A percentile compares a stretch with the other conserved stretches of the same genome.
phyloP scores from a whole-genome alignment of 1,284 basidiomycete genomes.

The Ceratorhiza oryzae-sativae region DNA sequence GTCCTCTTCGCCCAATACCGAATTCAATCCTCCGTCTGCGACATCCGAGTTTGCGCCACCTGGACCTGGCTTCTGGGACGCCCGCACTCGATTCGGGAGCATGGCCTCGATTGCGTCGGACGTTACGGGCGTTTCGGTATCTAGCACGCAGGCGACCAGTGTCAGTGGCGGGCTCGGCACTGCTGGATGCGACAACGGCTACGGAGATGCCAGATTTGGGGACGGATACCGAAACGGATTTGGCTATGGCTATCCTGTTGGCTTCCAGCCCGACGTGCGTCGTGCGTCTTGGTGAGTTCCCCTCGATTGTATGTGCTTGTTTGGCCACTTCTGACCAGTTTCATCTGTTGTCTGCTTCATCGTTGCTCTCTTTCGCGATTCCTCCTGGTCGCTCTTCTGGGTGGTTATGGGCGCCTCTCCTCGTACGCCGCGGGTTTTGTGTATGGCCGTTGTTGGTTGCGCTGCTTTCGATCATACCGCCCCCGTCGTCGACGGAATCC shows the following conservation, averaged over 20 bases:
- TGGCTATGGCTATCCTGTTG: slow-evolving; percentile 27
- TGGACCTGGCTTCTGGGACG: neutral
- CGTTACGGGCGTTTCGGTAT: slow-evolving; percentile 38
- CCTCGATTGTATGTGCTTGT: neutral
- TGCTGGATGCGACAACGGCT: slow-evolving; percentile 5
- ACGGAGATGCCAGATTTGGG: neutral
- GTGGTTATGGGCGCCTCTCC: neutral
- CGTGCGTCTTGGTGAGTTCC: slow-evolving; percentile 41
- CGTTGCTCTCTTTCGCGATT: neutral
- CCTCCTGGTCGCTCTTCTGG: neutral
- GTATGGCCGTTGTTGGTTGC: neutral
- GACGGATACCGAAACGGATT: slow-evolving; percentile 13
- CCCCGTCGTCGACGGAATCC: neutral
- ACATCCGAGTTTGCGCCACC: neutral
- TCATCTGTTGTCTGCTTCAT: slow-evolving; percentile 12
- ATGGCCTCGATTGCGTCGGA: slow-evolving; percentile 41
- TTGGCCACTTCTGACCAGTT: slow-evolving; percentile 2
- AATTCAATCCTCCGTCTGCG: neutral
- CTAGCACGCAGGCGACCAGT: slow-evolving; percentile 31
- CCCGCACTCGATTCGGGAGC: slow-evolving; percentile 39
- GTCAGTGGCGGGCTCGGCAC: slow-evolving; percentile 18
- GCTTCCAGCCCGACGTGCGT: slow-evolving; percentile 40
- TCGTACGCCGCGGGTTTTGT: neutral
- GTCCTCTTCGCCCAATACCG: neutral
- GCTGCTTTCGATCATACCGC: neutral